Percentiles rank a stretch among this genome's conserved stretches.
Evolutionary conservation across 805 yeast species (phyloP).

Genomic region (Suhomyces vadensis): DNA sequence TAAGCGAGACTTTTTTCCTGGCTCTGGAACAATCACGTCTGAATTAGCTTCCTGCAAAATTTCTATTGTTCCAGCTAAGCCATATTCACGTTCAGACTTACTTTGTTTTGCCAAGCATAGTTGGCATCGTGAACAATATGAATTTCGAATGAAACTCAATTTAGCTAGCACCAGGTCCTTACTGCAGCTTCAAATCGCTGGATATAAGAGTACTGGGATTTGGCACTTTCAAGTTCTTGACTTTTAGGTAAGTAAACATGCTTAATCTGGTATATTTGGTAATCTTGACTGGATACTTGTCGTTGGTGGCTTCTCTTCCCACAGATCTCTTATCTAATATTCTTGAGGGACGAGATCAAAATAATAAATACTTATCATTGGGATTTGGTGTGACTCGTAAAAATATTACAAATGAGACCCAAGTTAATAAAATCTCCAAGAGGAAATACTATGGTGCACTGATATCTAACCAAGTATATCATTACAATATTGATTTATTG

Average conservation of each 20-base stretch:
- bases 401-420: neutral
- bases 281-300: neutral
- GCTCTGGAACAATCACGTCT: no score
- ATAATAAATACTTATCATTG: neutral
- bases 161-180: no score
- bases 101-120: no score
- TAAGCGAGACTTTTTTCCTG: no score
- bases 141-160: no score
- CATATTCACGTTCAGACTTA: no score
- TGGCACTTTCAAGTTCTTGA: neutral
- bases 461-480: neutral
- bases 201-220: neutral
- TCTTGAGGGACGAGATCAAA: neutral
- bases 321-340: neutral
- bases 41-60: no score
- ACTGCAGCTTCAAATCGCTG: no score
- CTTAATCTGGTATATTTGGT: neutral
- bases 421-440: neutral
- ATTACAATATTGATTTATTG: neutral
- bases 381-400: neutral
- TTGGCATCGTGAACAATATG: no score
- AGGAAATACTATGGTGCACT: neutral
- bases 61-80: no score
- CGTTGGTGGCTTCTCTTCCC: constrained; percentile 1
- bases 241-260: neutral